Evolutionary conservation across 345 rosid genomes (phyloP).

Genomic region (Acer negundo): DNA sequence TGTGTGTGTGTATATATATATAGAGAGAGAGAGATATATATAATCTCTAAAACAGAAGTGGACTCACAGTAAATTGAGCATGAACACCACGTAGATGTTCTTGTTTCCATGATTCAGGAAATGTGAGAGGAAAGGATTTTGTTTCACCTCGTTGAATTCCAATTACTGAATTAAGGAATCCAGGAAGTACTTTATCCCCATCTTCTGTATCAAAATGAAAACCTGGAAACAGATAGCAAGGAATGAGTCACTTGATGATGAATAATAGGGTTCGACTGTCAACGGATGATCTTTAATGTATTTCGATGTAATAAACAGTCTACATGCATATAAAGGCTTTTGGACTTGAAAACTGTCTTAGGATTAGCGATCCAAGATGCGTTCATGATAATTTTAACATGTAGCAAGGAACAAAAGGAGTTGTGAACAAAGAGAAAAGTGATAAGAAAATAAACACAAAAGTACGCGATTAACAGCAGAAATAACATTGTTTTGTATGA

Average conservation of each 20-base stretch:
- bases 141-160: conserved; percentile 79
- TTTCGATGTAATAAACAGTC: too few species aligned
- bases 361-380: neutral
- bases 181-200: conserved; percentile 75
- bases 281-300: neutral
- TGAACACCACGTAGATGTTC: conserved; percentile 78
- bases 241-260: neutral
- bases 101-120: conserved; percentile 92
- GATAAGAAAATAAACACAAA: neutral
- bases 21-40: too few species aligned
- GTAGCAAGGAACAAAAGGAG: neutral
- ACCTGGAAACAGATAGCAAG: conserved; percentile 43
- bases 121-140: conserved; percentile 72
- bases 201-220: conserved; percentile 92
- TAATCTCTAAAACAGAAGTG: conserved; percentile 13
- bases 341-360: neutral
- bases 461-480: neutral
- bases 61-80: conserved; percentile 89
- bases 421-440: neutral
- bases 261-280: neutral
- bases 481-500: neutral
- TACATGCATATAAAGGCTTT: too few species aligned
- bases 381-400: neutral
- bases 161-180: conserved; percentile 72
- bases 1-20: too few species aligned